Conservation (phyloP, 257 asterid species). For the Coffea canephora region DNA sequence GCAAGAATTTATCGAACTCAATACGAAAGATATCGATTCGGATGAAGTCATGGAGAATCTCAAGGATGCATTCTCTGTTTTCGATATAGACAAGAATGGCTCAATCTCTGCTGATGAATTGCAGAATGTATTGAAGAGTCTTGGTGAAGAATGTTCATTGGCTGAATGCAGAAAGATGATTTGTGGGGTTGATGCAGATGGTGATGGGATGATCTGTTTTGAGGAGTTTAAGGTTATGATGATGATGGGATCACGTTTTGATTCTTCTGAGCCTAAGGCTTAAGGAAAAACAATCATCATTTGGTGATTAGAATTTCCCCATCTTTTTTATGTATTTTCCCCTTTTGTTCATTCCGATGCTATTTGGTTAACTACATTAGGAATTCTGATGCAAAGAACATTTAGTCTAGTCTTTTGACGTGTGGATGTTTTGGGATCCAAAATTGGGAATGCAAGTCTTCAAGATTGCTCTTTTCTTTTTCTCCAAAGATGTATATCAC, state of each 20-base stretch:
- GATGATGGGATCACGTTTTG: slow-evolving; percentile 59
- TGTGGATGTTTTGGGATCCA: too few species aligned
- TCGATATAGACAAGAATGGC: slow-evolving; percentile 70
- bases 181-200: slow-evolving; percentile 70
- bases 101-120: slow-evolving; percentile 66
- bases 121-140: slow-evolving; percentile 58
- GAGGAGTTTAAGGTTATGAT: slow-evolving; percentile 92
- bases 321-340: too few species aligned
- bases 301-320: not conserved
- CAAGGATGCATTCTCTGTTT: slow-evolving; percentile 68
- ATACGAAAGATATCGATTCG: slow-evolving; percentile 57
- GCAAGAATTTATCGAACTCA: slow-evolving; percentile 66
- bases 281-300: not conserved
- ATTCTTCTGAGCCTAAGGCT: slow-evolving; percentile 17
- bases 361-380: not conserved
- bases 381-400: not conserved
- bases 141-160: slow-evolving; percentile 78
- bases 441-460: too few species aligned
- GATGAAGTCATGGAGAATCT: slow-evolving; percentile 60
- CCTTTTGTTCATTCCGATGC: not conserved
- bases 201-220: slow-evolving; percentile 68
- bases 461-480: too few species aligned
- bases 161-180: slow-evolving; percentile 81
- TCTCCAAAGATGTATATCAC: not conserved
- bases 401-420: not conserved